Conservation (phyloP, 2,329 filamentous ascomycete genomes). For the Bipolaris victoriae region DNA sequence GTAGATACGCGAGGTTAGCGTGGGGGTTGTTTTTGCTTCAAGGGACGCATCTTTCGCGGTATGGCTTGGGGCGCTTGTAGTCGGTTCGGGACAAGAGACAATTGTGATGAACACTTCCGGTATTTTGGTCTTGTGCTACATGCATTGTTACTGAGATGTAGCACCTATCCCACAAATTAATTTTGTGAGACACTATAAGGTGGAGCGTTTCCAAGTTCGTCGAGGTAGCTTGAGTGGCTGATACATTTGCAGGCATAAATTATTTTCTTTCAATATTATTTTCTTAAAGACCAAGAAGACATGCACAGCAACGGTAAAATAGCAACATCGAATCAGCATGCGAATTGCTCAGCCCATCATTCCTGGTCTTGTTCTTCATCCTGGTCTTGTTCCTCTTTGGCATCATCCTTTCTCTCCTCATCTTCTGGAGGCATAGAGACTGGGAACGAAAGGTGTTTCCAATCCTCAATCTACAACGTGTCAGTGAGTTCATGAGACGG, state of each 20-base stretch:
- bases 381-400: conserved; percentile 26
- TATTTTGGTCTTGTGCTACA: neutral
- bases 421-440: conserved; percentile 30
- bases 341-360: conserved; percentile 6
- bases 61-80: neutral
- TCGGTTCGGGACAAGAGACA: neutral
- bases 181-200: neutral
- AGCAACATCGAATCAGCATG: neutral
- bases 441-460: conserved; percentile 36
- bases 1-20: neutral
- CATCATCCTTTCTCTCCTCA: conserved; percentile 21
- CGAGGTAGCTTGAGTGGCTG: neutral
- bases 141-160: neutral
- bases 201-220: neutral
- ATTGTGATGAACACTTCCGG: neutral
- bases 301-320: no score
- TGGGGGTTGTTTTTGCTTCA: neutral
- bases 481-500: neutral
- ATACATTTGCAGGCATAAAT: neutral
- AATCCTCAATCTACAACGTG: conserved; percentile 31
- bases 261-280: neutral
- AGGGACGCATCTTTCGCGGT: neutral
- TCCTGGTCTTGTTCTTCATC: conserved; percentile 37
- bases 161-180: neutral
- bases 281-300: neutral